phyloP scores from a whole-genome alignment of 2,329 filamentous ascomycete genomes.

The Ophiostoma populinum region DNA sequence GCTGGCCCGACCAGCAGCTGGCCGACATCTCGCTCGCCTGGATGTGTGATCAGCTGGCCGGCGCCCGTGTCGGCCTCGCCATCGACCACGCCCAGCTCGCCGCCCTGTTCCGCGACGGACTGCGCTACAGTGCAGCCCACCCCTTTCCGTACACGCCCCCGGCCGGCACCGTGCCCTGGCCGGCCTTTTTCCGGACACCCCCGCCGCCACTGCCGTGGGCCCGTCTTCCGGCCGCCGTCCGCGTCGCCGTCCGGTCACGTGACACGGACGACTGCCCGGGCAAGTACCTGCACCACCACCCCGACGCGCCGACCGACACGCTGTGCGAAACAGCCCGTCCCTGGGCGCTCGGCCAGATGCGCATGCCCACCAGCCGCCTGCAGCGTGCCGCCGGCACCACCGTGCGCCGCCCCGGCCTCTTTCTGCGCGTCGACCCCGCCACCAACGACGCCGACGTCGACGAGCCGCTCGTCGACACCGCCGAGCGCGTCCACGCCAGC shows the following conservation, averaged over 20 bases:
- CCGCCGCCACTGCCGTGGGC: background rate
- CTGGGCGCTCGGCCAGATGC: constrained; percentile 17
- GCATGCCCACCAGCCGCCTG: constrained; percentile 14
- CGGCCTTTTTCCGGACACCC: background rate
- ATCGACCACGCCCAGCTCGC: constrained; percentile 15
- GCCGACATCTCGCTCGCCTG: constrained; percentile 18
- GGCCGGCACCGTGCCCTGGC: background rate
- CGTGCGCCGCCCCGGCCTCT: constrained; percentile 19
- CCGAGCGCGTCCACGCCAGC: constrained; percentile 20
- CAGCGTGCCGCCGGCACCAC: constrained; percentile 15
- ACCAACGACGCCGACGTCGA: constrained; percentile 18
- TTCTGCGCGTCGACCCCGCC: constrained; percentile 20
- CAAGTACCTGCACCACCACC: constrained; percentile 13
- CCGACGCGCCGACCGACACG: constrained; percentile 3
- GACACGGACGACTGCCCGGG: constrained; percentile 16
- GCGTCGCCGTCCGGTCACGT: constrained; percentile 1
- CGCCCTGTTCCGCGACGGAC: constrained; percentile 14
- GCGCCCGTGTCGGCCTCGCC: constrained; percentile 15
- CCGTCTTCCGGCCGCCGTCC: background rate
- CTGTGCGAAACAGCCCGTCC: constrained; percentile 14
- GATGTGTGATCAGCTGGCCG: constrained; percentile 20
- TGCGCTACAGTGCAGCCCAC: constrained; percentile 18
- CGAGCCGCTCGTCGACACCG: constrained; percentile 20
- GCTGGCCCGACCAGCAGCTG: constrained; percentile 27
- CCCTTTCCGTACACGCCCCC: constrained; percentile 16